These are phyloP conservation scores for Annona squamosa DNA, from an alignment of 164 flowering plant species.

Conservation along the genomic window DNA sequence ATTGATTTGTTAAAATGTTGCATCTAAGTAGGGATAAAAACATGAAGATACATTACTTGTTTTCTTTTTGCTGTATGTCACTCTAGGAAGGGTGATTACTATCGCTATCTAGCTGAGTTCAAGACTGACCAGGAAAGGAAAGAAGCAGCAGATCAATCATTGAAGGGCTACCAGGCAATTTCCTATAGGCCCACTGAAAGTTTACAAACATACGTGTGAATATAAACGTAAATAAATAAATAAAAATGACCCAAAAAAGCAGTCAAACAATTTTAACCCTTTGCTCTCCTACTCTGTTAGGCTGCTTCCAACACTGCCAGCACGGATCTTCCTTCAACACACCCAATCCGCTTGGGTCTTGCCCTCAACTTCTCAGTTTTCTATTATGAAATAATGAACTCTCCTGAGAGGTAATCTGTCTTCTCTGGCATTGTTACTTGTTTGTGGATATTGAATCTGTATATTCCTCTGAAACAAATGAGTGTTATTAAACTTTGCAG, in stretches of 20 bases:
- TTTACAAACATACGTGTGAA: neutral
- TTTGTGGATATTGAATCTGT: neutral
- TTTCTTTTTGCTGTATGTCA: neutral
- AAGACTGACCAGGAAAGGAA: conserved; percentile 19
- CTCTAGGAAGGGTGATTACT: conserved; percentile 24
- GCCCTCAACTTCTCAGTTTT: conserved; percentile 22
- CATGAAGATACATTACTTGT: neutral
- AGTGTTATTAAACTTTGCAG: conserved; percentile 2
- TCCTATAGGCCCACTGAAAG: neutral
- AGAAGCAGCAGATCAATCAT: conserved; percentile 20
- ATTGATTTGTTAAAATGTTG: neutral
- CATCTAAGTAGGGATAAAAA: neutral
- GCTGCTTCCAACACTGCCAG: conserved; percentile 22
- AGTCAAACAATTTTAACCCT: neutral
- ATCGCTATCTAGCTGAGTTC: conserved; percentile 23
- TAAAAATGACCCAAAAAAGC: neutral
- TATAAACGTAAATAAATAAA: too few relatives aligned
- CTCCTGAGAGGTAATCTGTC: conserved; percentile 18
- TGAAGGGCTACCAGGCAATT: conserved; percentile 19
- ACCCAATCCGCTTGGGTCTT: conserved; percentile 24
- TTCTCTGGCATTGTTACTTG: neutral
- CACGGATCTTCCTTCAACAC: conserved; percentile 24
- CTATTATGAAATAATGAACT: conserved; percentile 21
- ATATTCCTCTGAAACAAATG: neutral
- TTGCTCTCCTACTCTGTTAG: conserved; percentile 5